Percentiles rank a stretch among this genome's conserved stretches.
Conservation (phyloP, 2,329 filamentous ascomycete genomes). For the Epichloe elymi region DNA sequence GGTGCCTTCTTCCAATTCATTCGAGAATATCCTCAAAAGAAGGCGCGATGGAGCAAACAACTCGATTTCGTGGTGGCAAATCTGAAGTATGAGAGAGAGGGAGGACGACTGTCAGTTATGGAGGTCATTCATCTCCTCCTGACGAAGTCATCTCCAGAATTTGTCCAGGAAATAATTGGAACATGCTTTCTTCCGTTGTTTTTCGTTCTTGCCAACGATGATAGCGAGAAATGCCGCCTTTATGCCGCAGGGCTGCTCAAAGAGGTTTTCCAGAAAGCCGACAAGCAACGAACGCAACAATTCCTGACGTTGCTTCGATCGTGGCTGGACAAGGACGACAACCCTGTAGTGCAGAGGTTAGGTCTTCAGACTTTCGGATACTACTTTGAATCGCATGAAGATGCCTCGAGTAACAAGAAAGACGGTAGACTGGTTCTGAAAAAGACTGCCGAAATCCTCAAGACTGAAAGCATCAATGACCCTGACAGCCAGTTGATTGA, state of each 20-base stretch:
- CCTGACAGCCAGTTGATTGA: constrained; percentile 60
- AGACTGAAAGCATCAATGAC: constrained; percentile 37
- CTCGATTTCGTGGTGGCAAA: constrained; percentile 82
- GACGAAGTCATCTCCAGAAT: constrained; percentile 68
- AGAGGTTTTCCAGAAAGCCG: constrained; percentile 66
- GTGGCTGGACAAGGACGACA: constrained; percentile 67
- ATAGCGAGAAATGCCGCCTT: constrained; percentile 71
- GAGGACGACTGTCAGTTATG: constrained; percentile 84
- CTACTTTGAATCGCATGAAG: constrained; percentile 60
- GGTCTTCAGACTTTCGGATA: constrained; percentile 71
- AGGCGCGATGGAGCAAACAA: constrained; percentile 79
- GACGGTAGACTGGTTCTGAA: constrained; percentile 52
- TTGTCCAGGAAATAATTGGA: constrained; percentile 68
- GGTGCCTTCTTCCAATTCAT: constrained; percentile 91
- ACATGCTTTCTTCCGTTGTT: constrained; percentile 79
- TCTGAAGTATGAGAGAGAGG: constrained; percentile 76
- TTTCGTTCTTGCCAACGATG: constrained; percentile 77
- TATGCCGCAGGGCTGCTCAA: constrained; percentile 70
- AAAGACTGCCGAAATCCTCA: constrained; percentile 39
- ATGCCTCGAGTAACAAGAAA: constrained; percentile 46
- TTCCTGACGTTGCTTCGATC: constrained; percentile 59
- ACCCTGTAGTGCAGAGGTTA: constrained; percentile 55
- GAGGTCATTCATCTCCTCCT: constrained; percentile 81
- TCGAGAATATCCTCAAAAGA: constrained; percentile 85
- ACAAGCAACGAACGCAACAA: constrained; percentile 55